phyloP scores from a whole-genome alignment of 768 basidiomycete species.

The Boletus sensibilis region DNA sequence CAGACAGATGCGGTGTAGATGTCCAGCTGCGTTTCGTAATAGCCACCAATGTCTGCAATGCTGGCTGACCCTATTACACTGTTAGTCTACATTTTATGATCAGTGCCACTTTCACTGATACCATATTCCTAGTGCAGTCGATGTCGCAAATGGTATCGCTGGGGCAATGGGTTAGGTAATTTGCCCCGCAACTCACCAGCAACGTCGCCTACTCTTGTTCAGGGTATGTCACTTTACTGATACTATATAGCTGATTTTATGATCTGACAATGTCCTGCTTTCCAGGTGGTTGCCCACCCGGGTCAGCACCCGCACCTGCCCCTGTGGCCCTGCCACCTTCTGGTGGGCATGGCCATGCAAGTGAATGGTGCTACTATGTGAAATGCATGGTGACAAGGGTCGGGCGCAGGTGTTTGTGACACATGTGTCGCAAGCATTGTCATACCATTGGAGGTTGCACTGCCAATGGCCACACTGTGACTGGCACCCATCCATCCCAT shows the following conservation, averaged over 20 bases:
- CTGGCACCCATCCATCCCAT: neutral
- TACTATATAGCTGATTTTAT: too few species aligned
- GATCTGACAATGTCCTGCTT: too few species aligned
- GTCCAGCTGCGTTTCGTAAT: neutral
- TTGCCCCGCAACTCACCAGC: neutral
- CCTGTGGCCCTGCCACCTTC: neutral
- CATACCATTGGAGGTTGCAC: neutral
- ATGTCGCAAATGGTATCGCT: neutral
- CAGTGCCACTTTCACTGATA: neutral
- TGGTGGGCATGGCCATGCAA: neutral
- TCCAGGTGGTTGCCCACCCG: too few species aligned
- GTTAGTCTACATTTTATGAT: neutral
- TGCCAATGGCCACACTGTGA: neutral
- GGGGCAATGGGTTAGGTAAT: neutral
- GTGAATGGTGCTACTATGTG: too few species aligned
- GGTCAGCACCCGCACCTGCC: too few species aligned
- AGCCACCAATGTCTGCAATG: neutral
- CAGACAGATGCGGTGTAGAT: neutral
- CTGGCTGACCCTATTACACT: neutral
- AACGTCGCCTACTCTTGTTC: neutral
- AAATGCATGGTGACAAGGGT: neutral
- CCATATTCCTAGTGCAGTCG: neutral
- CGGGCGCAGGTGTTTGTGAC: neutral
- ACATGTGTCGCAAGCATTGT: neutral
- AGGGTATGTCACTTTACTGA: neutral